Base-by-base conservation (phyloP, 2,329 filamentous ascomycete species). In the Septoria linicola region DNA sequence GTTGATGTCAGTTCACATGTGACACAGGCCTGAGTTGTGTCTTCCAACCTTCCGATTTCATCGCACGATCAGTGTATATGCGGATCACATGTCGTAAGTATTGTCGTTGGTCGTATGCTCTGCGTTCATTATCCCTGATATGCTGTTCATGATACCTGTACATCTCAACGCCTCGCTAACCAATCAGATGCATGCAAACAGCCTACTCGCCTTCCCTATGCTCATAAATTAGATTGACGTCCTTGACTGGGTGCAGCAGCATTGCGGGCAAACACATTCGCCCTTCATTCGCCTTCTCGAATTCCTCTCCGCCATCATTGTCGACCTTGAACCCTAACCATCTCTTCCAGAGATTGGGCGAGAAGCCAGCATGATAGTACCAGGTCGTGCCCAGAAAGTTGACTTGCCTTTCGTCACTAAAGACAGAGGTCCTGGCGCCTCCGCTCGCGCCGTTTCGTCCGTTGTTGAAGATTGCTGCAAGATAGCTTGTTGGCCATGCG, bases 261-360 rank as follows among this genome's bases (percentile, higher is more conserved):
- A 77, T 69, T 2, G 60, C 72, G 0, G 73, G 73, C 39, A 77
- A 54, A 65, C 75, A 78, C 73, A 78, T 77, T 13, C 75, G 59
- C 0, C 76, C 76, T 57, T 77, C 75, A 16, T 59, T 55, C 10
- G 63, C 68, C 31, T 71, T 50, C 63, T 78, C 75, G 32, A 68
- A 66, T 41, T 72, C 63, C 59, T 72, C 69, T 0, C 75, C 75
- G 0, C 76, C 76, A 66, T 77, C 75, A 35, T 71, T 71, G 57
- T 78, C 75, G n/a, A 78, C 74, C 50, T 72, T 73, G 51, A 75
- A 76, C 0, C 79, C 79, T 32, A 81, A 61, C 79, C 79, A 82
- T 7, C 79, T 60, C 62, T 76, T 76, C 75, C 77, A 82, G 25
- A 82, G 54, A 60, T 80, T 80, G 3, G 74, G 73, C 8, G 76